These are phyloP conservation scores for Pseudogymnoascus sp. DNA, from an alignment of 2,329 filamentous ascomycete species.

Conservation along the genomic window DNA sequence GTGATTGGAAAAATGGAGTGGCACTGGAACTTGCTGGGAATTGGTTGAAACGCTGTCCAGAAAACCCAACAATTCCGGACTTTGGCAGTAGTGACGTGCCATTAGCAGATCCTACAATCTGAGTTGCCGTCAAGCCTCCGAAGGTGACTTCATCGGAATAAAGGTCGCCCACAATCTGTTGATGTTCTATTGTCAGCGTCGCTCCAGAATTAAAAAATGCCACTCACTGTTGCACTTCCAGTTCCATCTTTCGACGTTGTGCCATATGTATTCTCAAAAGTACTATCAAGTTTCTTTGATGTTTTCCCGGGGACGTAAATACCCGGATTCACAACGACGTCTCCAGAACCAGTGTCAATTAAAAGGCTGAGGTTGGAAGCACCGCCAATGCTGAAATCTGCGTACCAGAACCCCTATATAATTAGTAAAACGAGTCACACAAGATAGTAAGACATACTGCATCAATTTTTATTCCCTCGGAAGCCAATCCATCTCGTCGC, in stretches of 20 bases:
- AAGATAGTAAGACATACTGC: background rate
- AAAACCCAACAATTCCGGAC: background rate
- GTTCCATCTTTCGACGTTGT: background rate
- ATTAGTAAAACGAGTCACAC: background rate
- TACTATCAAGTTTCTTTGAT: background rate
- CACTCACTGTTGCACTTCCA: background rate
- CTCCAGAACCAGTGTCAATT: constrained; percentile 13
- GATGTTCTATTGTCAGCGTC: background rate
- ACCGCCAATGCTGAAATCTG: constrained; percentile 12
- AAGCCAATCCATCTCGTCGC: background rate
- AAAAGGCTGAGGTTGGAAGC: constrained; percentile 2
- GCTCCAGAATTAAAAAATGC: background rate
- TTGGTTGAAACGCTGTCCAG: background rate
- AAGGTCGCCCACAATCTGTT: background rate
- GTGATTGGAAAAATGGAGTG: background rate
- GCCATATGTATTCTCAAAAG: background rate
- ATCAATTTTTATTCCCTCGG: background rate
- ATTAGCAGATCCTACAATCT: background rate
- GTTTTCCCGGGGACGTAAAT: constrained; percentile 3
- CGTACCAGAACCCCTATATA: constrained; percentile 12
- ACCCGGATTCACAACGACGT: constrained; percentile 14
- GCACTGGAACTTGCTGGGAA: background rate
- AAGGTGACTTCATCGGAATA: background rate
- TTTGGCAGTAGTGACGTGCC: background rate
- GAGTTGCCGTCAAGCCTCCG: background rate